Percentiles rank a stretch among this genome's conserved stretches.
phyloP scores from a whole-genome alignment of 805 yeast genomes.

The Yamadazyma olivae region DNA sequence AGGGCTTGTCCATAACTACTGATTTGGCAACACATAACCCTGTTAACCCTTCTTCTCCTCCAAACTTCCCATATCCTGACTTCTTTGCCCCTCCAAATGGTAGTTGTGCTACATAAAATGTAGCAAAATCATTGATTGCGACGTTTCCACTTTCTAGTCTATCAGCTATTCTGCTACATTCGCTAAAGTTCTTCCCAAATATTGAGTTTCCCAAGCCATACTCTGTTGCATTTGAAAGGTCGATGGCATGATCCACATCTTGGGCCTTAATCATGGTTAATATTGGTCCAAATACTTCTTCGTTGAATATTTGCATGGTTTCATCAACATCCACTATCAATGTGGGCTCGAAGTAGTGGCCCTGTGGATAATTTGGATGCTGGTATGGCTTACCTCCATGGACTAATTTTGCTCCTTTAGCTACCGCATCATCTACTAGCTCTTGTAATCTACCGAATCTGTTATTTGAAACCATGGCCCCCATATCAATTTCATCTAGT shows the following conservation, averaged over 20 bases:
- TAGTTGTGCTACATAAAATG: slow-evolving; percentile 89
- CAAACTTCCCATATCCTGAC: slow-evolving; percentile 96
- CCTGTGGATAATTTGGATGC: slow-evolving; percentile 95
- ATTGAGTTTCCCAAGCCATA: slow-evolving; percentile 93
- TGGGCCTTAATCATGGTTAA: slow-evolving; percentile 74
- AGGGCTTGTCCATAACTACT: slow-evolving; percentile 78
- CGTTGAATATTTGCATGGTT: slow-evolving; percentile 72
- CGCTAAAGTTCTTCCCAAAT: slow-evolving; percentile 63
- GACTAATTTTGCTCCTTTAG: slow-evolving; percentile 74
- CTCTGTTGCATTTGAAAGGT: slow-evolving; percentile 76
- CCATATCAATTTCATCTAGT: slow-evolving; percentile 88
- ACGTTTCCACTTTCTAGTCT: slow-evolving; percentile 80
- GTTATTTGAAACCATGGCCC: slow-evolving; percentile 84
- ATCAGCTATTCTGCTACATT: slow-evolving; percentile 62
- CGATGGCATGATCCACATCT: slow-evolving; percentile 63
- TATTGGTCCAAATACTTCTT: slow-evolving; percentile 95
- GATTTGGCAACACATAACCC: slow-evolving; percentile 88
- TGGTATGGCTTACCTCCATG: slow-evolving; percentile 76
- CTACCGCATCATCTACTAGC: slow-evolving; percentile 70
- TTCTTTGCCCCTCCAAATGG: slow-evolving; percentile 96
- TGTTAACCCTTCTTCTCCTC: slow-evolving; percentile 94
- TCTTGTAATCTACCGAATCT: slow-evolving; percentile 67
- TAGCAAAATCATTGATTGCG: slow-evolving; percentile 97
- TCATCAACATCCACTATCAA: slow-evolving; percentile 77
- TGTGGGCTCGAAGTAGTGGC: slow-evolving; percentile 92